A percentile compares a stretch with the other conserved stretches of the same genome.
These are phyloP conservation scores for Coemansia sp. DNA, from an alignment of 192 early-diverging fungal genomes.

Conservation along the genomic window DNA sequence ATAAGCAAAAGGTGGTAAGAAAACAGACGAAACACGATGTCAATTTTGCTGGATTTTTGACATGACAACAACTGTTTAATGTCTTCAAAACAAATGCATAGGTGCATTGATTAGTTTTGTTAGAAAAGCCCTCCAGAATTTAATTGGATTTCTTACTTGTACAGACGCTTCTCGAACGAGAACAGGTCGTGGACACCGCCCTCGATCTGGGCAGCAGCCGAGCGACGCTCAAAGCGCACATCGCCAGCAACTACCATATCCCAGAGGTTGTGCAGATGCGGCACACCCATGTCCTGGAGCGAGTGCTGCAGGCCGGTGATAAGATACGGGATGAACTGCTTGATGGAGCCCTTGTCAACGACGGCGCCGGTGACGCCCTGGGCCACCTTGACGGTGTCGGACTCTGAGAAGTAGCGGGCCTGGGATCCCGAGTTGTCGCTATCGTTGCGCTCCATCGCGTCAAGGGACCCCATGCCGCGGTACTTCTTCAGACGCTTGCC, in stretches of 20 bases:
- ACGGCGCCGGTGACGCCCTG: conserved; percentile 97
- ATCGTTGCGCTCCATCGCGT: conserved; percentile 82
- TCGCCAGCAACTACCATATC: conserved; percentile 65
- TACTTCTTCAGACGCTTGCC: conserved; percentile 97
- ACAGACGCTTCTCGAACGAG: conserved; percentile 80
- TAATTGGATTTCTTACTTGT: conserved; percentile 51
- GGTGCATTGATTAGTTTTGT: too few relatives aligned
- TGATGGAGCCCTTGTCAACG: conserved; percentile 95
- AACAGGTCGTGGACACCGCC: conserved; percentile 93
- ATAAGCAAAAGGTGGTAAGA: too few relatives aligned
- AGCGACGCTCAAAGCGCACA: conserved; percentile 93
- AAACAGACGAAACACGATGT: too few relatives aligned
- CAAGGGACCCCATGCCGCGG: conserved; percentile 98
- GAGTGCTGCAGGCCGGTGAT: conserved; percentile 94
- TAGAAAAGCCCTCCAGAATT: not conserved
- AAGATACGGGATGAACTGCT: conserved; percentile 91
- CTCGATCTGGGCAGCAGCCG: conserved; percentile 92
- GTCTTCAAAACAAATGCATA: too few relatives aligned
- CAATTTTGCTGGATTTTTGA: too few relatives aligned
- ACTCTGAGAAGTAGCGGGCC: conserved; percentile 95
- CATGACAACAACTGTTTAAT: too few relatives aligned
- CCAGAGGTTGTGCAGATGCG: conserved; percentile 66
- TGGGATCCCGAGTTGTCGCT: conserved; percentile 72
- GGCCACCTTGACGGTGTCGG: conserved; percentile 97
- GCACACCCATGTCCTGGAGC: conserved; percentile 94